Evolutionary conservation across 73 alveolate genomes (phyloP), one percentile per base, ranked within the genome.

Genomic region (Stentor roeselii): DNA sequence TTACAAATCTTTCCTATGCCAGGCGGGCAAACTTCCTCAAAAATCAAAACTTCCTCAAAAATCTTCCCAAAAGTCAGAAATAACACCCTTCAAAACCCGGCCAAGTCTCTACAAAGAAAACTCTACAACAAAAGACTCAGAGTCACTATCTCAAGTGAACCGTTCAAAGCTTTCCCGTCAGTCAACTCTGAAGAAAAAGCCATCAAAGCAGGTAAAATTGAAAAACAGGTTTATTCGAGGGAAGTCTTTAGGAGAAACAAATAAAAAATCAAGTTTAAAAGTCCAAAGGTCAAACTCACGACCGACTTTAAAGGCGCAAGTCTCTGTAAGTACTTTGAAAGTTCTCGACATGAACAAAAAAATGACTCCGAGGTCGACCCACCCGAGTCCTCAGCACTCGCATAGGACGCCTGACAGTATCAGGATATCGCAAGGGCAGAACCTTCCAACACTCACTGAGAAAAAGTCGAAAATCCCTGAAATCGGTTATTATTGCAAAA

Each of bases 401-500:
- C 67, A 50, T 50, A 50, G 67, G 21, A 50, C 67, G 30, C 67
- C 67, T 50, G 67, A 50, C 67, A 50, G 21, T 21, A 50, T 50
- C 6, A 50, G 21, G 21, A 11, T 50, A 6, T 50, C 21, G 6
- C 67, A 50, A 50, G 21, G 6, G 67, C 67, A 50, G 21, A 50
- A 50, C 67, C 67, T 50, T 6, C 30, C 67, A 50, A 50, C 21
- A 11, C 6, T 50, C 30, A 50, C 67, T 50, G 67, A 50, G 21
- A 50, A 50, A 50, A 50, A 50, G 67, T 50, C 67, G 30, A 50
- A 50, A 50, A 50, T 50, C 67, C 67, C 67, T 50, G 67, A 50
- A 21, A 21, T 50, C 6, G 67, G 67, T 50, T 50, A 50, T 50
- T 50, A 50, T 50, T 50, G 67, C 21, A 50, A 50, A 50, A 50